phyloP scores from a whole-genome alignment of 306 rosid species.

The Citrullus amarus region DNA sequence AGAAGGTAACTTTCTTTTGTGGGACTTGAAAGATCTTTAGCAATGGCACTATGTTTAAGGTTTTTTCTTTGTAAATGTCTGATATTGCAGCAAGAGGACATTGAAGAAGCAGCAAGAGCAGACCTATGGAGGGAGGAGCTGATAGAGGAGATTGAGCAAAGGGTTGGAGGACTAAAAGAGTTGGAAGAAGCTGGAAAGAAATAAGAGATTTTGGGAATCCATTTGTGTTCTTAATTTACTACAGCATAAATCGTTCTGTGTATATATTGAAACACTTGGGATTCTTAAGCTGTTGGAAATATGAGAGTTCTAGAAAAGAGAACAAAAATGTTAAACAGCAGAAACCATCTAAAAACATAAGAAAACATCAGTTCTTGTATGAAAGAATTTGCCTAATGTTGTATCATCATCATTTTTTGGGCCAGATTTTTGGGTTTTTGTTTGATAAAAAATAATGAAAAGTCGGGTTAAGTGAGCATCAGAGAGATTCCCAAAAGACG shows the following conservation, averaged over 20 bases:
- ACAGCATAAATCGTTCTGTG: neutral
- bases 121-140: conserved; percentile 74
- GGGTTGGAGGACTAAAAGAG: conserved; percentile 68
- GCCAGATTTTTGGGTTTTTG: neutral
- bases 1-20: conserved; percentile 42
- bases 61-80: neutral
- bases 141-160: conserved; percentile 81
- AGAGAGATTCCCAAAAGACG: conserved; percentile 61
- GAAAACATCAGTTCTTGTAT: neutral
- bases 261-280: neutral
- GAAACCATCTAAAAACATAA: neutral
- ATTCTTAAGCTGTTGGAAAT: neutral
- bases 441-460: neutral
- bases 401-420: conserved; percentile 32
- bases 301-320: neutral
- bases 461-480: conserved; percentile 20
- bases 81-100: conserved; percentile 56
- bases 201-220: conserved; percentile 19
- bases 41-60: neutral
- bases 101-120: conserved; percentile 71
- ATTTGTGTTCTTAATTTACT: neutral
- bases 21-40: neutral
- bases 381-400: conserved; percentile 24
- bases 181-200: conserved; percentile 66
- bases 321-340: neutral